Evolutionary conservation across 176 grass and related monocot genomes (phyloP).

Genomic region (Oryza rufipogon): DNA sequence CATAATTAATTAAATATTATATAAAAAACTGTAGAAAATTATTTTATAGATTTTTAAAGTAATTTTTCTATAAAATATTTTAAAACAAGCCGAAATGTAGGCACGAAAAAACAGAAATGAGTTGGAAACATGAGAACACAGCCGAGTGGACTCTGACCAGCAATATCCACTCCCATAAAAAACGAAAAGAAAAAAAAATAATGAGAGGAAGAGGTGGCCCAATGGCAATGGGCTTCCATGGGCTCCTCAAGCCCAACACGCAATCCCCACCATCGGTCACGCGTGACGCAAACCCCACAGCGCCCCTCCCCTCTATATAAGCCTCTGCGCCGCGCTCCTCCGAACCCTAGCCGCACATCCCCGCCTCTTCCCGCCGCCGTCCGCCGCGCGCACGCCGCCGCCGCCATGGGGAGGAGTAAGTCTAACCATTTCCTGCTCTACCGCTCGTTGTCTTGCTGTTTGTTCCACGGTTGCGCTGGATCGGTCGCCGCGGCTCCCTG

Average conservation of each 20-base stretch:
- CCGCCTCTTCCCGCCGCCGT: background rate
- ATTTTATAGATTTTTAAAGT: too few relatives aligned
- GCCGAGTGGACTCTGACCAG: too few relatives aligned
- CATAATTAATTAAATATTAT: too few relatives aligned
- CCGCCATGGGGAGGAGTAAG: constrained; percentile 64
- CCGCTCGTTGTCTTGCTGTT: background rate
- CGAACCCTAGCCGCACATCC: constrained; percentile 27
- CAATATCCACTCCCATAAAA: too few relatives aligned
- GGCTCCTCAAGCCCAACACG: background rate
- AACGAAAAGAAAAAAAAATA: too few relatives aligned
- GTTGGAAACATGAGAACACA: too few relatives aligned
- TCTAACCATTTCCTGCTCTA: background rate
- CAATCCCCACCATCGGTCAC: background rate
- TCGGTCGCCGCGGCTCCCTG: background rate
- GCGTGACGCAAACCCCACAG: constrained; percentile 21
- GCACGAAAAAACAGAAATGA: too few relatives aligned
- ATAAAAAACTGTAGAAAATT: too few relatives aligned
- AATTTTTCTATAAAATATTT: too few relatives aligned
- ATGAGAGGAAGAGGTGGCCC: too few relatives aligned
- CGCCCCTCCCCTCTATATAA: constrained; percentile 30
- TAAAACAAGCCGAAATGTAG: too few relatives aligned
- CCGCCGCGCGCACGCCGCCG: background rate
- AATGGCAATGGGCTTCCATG: background rate
- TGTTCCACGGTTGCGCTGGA: background rate
- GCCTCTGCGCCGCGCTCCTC: background rate